Conservation (phyloP, 2,329 filamentous ascomycete genomes). For the Tolypocladium pustulatum region DNA sequence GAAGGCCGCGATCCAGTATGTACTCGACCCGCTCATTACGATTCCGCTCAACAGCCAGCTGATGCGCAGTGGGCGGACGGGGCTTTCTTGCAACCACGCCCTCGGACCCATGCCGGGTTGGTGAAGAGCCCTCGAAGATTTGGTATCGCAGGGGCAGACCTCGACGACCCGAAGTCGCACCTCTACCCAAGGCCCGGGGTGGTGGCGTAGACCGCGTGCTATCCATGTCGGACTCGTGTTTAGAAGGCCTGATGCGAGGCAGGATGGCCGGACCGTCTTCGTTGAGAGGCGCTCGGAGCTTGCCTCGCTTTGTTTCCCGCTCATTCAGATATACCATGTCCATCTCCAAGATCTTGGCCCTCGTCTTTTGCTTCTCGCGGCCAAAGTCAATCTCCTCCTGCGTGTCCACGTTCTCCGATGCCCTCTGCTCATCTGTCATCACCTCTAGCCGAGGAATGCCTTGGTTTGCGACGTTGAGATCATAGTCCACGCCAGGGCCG, state of each 20-base stretch:
- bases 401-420: constrained; percentile 64
- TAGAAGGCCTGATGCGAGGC: constrained; percentile 52
- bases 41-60: constrained; percentile 71
- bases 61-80: constrained; percentile 69
- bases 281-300: constrained; percentile 25
- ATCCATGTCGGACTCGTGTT: constrained; percentile 42
- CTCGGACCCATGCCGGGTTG: constrained; percentile 43
- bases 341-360: constrained; percentile 63
- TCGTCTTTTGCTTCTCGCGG: constrained; percentile 60
- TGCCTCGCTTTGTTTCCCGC: constrained; percentile 47
- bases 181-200: constrained; percentile 19
- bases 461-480: constrained; percentile 53
- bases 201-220: constrained; percentile 33
- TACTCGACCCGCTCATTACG: constrained; percentile 72
- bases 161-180: constrained; percentile 9
- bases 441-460: constrained; percentile 57
- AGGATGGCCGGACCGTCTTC: constrained; percentile 49
- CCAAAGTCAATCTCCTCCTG: constrained; percentile 61
- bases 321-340: constrained; percentile 61
- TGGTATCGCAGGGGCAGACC: constrained; percentile 43
- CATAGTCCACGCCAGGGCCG: constrained; percentile 59
- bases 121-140: constrained; percentile 50
- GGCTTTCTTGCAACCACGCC: constrained; percentile 51
- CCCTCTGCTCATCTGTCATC: constrained; percentile 56
- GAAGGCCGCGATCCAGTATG: constrained; percentile 65